These are phyloP conservation scores for Babesia bovis DNA, from an alignment of 169 alveolate genomes.

Conservation along the genomic window DNA sequence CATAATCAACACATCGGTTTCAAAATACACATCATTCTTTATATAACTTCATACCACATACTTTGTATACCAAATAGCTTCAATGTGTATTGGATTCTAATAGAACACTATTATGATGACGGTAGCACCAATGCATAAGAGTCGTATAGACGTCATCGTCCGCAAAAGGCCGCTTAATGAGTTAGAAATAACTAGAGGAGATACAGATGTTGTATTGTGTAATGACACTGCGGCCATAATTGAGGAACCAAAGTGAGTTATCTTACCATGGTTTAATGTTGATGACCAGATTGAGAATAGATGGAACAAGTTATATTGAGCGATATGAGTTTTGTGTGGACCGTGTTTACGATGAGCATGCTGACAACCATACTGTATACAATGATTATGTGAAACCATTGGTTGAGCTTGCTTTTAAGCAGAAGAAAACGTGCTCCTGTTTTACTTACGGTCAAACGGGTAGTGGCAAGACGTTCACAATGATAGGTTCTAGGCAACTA, in stretches of 20 bases:
- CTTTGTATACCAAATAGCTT: background rate
- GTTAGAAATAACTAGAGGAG: constrained; percentile 87
- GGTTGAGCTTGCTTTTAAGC: constrained; percentile 89
- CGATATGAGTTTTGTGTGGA: constrained; percentile 90
- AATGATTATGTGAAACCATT: constrained; percentile 89
- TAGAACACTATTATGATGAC: constrained; percentile 24
- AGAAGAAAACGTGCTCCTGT: constrained; percentile 92
- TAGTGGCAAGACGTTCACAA: constrained; percentile 95
- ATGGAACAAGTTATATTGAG: constrained; percentile 89
- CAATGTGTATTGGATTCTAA: constrained; percentile 1
- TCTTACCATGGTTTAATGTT: background rate
- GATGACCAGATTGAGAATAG: constrained; percentile 77
- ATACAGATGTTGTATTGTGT: constrained; percentile 89
- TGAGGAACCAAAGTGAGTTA: constrained; percentile 63
- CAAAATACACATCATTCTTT: background rate
- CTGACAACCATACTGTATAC: constrained; percentile 85
- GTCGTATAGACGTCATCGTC: constrained; percentile 88
- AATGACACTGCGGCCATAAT: constrained; percentile 71
- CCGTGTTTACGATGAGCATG: constrained; percentile 84
- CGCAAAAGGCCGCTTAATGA: constrained; percentile 93
- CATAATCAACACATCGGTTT: constrained; percentile 1
- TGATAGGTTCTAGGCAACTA: constrained; percentile 90
- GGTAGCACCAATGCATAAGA: constrained; percentile 34
- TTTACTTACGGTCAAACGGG: constrained; percentile 98
- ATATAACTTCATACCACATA: too few species aligned